phyloP scores from a whole-genome alignment of 108 stramenopile species.

The Discostella stelligeroides region DNA sequence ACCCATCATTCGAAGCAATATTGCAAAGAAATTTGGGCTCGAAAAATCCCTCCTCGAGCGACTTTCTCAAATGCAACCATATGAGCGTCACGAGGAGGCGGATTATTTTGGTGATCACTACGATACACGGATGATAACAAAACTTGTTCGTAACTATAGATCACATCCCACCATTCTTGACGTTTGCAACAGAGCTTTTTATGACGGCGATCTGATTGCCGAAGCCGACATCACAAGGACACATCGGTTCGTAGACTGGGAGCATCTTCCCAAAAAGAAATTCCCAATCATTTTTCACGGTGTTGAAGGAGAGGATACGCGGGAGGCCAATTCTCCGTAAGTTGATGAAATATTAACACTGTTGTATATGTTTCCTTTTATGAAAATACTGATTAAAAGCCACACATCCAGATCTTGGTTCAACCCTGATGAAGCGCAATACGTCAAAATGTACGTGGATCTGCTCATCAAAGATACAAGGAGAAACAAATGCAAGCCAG shows the following conservation, averaged over 20 bases:
- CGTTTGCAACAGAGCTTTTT: constrained; percentile 64
- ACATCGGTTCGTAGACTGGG: constrained; percentile 52
- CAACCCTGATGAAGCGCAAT: constrained; percentile 75
- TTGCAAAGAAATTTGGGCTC: constrained; percentile 56
- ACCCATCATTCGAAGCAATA: constrained; percentile 58
- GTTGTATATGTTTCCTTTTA: too few relatives aligned
- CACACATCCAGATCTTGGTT: too few relatives aligned
- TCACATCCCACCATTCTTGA: constrained; percentile 66
- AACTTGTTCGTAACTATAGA: constrained; percentile 68
- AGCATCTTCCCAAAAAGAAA: constrained; percentile 55
- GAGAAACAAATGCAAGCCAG: constrained; percentile 39
- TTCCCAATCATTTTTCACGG: constrained; percentile 75
- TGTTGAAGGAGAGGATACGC: constrained; percentile 64
- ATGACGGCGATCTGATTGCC: constrained; percentile 51
- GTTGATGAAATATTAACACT: too few relatives aligned
- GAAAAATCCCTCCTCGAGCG: constrained; percentile 62
- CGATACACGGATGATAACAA: constrained; percentile 51
- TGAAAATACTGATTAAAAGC: too few relatives aligned
- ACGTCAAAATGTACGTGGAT: constrained; percentile 72
- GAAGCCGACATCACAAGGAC: constrained; percentile 48
- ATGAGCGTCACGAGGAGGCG: constrained; percentile 14
- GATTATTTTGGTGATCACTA: constrained; percentile 33
- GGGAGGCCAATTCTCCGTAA: constrained; percentile 76
- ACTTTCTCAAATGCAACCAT: constrained; percentile 29
- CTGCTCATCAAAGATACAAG: constrained; percentile 52